Evolutionary conservation across 1,284 basidiomycete species (phyloP).

Genomic region (Erythrobasidium hasegawianum): DNA sequence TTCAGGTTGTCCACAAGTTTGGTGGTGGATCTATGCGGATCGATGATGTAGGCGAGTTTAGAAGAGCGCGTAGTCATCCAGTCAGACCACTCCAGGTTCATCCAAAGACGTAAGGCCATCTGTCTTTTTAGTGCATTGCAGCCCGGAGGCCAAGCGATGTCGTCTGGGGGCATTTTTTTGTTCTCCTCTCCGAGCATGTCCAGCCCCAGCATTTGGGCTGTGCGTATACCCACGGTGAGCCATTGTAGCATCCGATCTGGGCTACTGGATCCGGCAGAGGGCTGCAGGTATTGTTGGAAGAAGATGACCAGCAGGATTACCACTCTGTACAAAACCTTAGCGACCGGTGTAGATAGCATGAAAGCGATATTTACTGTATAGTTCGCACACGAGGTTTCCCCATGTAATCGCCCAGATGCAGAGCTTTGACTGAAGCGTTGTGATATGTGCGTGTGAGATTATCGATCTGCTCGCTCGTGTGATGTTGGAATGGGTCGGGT

Average conservation of each 20-base stretch:
- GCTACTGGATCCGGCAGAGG: slow-evolving; percentile 34
- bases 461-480: slow-evolving; percentile 36
- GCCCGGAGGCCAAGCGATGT: slow-evolving; percentile 42
- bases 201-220: slow-evolving; percentile 40
- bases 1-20: no score
- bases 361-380: slow-evolving; percentile 39
- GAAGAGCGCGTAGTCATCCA: no score
- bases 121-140: slow-evolving; percentile 40
- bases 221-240: slow-evolving; percentile 35
- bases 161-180: slow-evolving; percentile 41
- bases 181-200: slow-evolving; percentile 38
- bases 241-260: slow-evolving; percentile 38
- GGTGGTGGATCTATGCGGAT: no score
- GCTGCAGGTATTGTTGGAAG: slow-evolving; percentile 38
- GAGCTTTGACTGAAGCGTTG: slow-evolving; percentile 38
- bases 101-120: slow-evolving; percentile 39
- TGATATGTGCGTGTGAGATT: slow-evolving; percentile 41
- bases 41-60: no score
- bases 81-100: slow-evolving; percentile 3
- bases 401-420: slow-evolving; percentile 42
- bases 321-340: slow-evolving; percentile 35
- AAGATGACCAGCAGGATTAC: slow-evolving; percentile 37
- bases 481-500: slow-evolving; percentile 38
- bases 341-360: slow-evolving; percentile 13
- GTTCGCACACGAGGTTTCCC: slow-evolving; percentile 41